Conservation (phyloP, 768 basidiomycete genomes). For the Boletus edulis region DNA sequence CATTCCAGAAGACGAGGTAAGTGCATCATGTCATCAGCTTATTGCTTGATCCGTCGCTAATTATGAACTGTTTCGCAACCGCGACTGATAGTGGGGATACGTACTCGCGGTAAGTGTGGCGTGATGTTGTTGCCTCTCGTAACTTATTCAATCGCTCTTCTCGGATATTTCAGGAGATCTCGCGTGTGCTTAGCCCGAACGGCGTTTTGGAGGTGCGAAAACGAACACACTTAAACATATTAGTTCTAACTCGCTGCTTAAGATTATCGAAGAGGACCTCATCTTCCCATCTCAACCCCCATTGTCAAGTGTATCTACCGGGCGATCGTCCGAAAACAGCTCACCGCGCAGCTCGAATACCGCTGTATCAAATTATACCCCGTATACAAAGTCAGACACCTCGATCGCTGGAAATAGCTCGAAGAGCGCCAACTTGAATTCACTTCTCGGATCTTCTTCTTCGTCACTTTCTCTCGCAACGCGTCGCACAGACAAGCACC, state of each 20-base stretch:
- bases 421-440: constrained; percentile 12
- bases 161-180: constrained; percentile 50
- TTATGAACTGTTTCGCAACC: constrained; percentile 9
- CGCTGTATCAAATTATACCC: constrained; percentile 15
- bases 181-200: constrained; percentile 61
- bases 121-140: constrained; percentile 11
- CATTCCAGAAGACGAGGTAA: constrained; percentile 69
- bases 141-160: constrained; percentile 11
- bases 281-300: constrained; percentile 54
- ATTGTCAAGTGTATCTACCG: constrained; percentile 2
- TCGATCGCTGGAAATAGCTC: constrained; percentile 14
- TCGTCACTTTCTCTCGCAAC: constrained; percentile 20
- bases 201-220: constrained; percentile 60
- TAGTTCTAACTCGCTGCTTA: constrained; percentile 8
- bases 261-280: constrained; percentile 75
- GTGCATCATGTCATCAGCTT: constrained; percentile 8
- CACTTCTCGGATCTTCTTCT: constrained; percentile 17
- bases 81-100: constrained; percentile 51
- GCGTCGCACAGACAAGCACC: constrained; percentile 9
- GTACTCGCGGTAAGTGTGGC: constrained; percentile 53
- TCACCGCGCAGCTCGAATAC: constrained; percentile 31
- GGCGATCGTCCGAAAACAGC: constrained; percentile 19
- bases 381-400: constrained; percentile 24
- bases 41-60: constrained; percentile 12
- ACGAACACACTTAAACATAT: neutral